Evolutionary conservation across 73 alveolate genomes (phyloP).

Genomic region (Paramecium caudatum): DNA sequence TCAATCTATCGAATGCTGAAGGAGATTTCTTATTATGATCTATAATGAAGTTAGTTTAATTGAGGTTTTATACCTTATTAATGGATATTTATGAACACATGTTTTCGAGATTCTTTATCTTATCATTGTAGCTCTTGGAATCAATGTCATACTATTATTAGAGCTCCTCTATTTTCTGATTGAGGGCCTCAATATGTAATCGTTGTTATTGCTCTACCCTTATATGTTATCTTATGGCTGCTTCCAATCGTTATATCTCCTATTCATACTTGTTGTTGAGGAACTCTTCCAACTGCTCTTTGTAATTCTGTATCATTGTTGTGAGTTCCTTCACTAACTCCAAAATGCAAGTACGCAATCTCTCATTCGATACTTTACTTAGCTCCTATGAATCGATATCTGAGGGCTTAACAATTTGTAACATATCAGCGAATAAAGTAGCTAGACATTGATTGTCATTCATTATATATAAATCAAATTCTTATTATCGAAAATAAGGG

Average conservation of each 20-base stretch:
- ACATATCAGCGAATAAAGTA: constrained; percentile 28
- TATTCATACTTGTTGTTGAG: neutral
- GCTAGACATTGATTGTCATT: constrained; percentile 76
- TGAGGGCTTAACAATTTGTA: constrained; percentile 32
- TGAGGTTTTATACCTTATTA: constrained; percentile 35
- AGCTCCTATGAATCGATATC: neutral
- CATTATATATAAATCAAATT: constrained; percentile 80
- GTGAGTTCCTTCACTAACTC: constrained; percentile 11
- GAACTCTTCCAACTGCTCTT: constrained; percentile 12
- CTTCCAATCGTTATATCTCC: constrained; percentile 5
- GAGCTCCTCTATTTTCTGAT: constrained; percentile 1
- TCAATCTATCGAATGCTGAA: constrained; percentile 1
- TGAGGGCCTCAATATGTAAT: constrained; percentile 38
- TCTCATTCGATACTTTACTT: constrained; percentile 22
- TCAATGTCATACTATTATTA: neutral
- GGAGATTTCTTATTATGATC: constrained; percentile 41
- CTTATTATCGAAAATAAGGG: constrained; percentile 43
- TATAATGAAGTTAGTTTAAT: constrained; percentile 35
- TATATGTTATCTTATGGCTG: constrained; percentile 47
- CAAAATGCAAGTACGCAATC: constrained; percentile 8
- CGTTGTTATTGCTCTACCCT: constrained; percentile 55
- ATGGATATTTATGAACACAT: constrained; percentile 30
- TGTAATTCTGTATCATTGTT: neutral
- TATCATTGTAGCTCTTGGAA: constrained; percentile 4
- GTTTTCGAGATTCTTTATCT: constrained; percentile 15